Evolutionary conservation across 768 basidiomycete species (phyloP).

Genomic region (Flagelloscypha sp.): DNA sequence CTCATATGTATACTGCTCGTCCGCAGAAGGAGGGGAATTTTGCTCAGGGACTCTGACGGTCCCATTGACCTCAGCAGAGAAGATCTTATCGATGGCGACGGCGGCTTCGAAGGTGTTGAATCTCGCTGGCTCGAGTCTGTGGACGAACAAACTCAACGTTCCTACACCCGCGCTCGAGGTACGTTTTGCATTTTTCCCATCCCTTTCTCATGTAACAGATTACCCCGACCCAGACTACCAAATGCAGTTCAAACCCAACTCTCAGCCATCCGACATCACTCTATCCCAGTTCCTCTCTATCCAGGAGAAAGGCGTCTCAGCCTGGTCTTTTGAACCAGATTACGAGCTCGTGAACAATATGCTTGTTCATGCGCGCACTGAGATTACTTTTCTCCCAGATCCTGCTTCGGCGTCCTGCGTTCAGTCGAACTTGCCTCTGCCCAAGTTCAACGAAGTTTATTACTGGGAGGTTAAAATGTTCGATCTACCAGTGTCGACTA

Average conservation of each 20-base stretch:
- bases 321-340: slow-evolving; percentile 99
- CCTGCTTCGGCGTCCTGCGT: slow-evolving; percentile 92
- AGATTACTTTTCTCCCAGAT: slow-evolving; percentile 96
- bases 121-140: slow-evolving; percentile 87
- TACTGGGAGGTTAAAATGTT: slow-evolving; percentile 99
- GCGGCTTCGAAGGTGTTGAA: slow-evolving; percentile 89
- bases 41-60: slow-evolving; percentile 79
- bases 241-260: slow-evolving; percentile 86
- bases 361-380: slow-evolving; percentile 90
- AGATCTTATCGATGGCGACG: slow-evolving; percentile 84
- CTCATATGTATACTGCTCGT: slow-evolving; percentile 84
- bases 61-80: slow-evolving; percentile 91
- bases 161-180: slow-evolving; percentile 88
- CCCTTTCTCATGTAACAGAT: slow-evolving; percentile 3
- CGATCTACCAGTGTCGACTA: slow-evolving; percentile 83
- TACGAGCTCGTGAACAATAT: slow-evolving; percentile 91
- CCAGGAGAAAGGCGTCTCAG: slow-evolving; percentile 98
- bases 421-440: slow-evolving; percentile 92
- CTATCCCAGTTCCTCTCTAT: slow-evolving; percentile 97
- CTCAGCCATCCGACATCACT: slow-evolving; percentile 96
- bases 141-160: slow-evolving; percentile 52
- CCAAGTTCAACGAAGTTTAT: slow-evolving; percentile 97
- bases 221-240: slow-evolving; percentile 55
- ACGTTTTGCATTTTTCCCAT: slow-evolving; percentile 15
- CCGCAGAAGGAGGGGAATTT: slow-evolving; percentile 67